A percentile compares a stretch with the other conserved stretches of the same genome.
phyloP scores from a whole-genome alignment of 345 rosid species.

The Brassica incana region DNA sequence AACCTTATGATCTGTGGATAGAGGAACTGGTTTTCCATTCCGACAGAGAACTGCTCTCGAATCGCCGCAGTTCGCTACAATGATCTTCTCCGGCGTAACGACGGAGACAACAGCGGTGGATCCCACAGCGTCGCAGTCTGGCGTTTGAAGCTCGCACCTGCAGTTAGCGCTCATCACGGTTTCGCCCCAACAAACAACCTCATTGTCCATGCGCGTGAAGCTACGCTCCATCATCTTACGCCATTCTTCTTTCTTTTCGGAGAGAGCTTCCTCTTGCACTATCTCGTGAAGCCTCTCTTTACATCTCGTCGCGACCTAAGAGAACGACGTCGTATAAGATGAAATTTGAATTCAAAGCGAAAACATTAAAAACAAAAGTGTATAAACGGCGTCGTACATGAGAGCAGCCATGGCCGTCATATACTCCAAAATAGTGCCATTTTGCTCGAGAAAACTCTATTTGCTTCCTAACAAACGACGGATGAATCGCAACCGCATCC shows the following conservation, averaged over 20 bases:
- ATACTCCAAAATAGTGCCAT: constrained; percentile 72
- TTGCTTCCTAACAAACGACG: constrained; percentile 44
- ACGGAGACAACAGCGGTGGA: constrained; percentile 86
- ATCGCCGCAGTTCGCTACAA: constrained; percentile 91
- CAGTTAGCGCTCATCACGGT: constrained; percentile 39
- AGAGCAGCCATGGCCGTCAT: constrained; percentile 82
- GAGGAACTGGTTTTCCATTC: constrained; percentile 66
- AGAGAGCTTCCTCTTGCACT: constrained; percentile 49
- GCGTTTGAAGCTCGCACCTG: constrained; percentile 67
- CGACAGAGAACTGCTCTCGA: constrained; percentile 91
- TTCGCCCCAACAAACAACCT: constrained; percentile 40
- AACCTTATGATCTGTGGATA: constrained; percentile 90
- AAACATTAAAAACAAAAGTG: not conserved
- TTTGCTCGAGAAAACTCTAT: constrained; percentile 21
- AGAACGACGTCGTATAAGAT: not conserved
- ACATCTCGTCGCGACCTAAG: constrained; percentile 62
- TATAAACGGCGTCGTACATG: constrained; percentile 46
- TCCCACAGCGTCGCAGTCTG: constrained; percentile 79
- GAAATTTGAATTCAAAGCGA: not conserved
- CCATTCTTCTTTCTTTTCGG: constrained; percentile 48
- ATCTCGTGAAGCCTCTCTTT: constrained; percentile 65
- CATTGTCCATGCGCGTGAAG: constrained; percentile 66
- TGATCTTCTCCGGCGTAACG: constrained; percentile 60
- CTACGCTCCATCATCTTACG: constrained; percentile 57
- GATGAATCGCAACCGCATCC: constrained; percentile 66